Conservation (phyloP, 208 protist genomes). For the Porcisia deanei region DNA sequence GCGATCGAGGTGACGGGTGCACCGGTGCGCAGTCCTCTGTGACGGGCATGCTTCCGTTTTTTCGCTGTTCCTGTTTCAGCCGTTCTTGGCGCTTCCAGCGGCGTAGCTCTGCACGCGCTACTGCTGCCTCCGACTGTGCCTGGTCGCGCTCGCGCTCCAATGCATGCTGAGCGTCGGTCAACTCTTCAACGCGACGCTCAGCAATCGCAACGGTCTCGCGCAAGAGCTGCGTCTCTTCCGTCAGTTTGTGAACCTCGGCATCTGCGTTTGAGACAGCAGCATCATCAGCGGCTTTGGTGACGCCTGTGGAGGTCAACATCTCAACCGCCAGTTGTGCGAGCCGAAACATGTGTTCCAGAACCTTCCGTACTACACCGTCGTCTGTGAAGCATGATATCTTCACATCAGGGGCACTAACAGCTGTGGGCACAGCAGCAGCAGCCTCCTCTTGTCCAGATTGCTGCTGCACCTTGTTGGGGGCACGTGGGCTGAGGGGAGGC, state of each 20-base stretch:
- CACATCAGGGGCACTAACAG: slow-evolving; percentile 4
- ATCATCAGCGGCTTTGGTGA: neutral
- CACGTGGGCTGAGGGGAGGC: slow-evolving; percentile 23
- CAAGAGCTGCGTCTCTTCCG: slow-evolving; percentile 46
- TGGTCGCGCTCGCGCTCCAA: slow-evolving; percentile 62
- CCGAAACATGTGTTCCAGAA: slow-evolving; percentile 81
- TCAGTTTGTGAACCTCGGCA: slow-evolving; percentile 15
- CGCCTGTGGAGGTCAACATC: neutral
- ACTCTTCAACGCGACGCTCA: slow-evolving; percentile 39
- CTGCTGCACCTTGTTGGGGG: slow-evolving; percentile 23
- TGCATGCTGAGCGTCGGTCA: slow-evolving; percentile 21
- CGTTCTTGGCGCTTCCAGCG: slow-evolving; percentile 49
- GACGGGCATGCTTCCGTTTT: neutral
- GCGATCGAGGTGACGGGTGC: slow-evolving; percentile 1
- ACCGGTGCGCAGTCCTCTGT: neutral
- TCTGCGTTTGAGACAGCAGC: slow-evolving; percentile 6
- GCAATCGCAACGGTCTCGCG: slow-evolving; percentile 48
- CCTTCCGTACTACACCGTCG: slow-evolving; percentile 52
- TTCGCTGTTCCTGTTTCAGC: slow-evolving; percentile 13
- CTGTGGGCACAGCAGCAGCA: neutral
- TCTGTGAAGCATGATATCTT: slow-evolving; percentile 56
- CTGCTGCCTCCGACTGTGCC: slow-evolving; percentile 74
- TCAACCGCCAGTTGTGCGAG: slow-evolving; percentile 42
- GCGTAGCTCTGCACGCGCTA: slow-evolving; percentile 70
- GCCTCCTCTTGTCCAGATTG: neutral